A percentile compares a stretch with the other conserved stretches of the same genome.
Evolutionary conservation across 768 basidiomycete genomes (phyloP).

Genomic region (Auricularia sp.): DNA sequence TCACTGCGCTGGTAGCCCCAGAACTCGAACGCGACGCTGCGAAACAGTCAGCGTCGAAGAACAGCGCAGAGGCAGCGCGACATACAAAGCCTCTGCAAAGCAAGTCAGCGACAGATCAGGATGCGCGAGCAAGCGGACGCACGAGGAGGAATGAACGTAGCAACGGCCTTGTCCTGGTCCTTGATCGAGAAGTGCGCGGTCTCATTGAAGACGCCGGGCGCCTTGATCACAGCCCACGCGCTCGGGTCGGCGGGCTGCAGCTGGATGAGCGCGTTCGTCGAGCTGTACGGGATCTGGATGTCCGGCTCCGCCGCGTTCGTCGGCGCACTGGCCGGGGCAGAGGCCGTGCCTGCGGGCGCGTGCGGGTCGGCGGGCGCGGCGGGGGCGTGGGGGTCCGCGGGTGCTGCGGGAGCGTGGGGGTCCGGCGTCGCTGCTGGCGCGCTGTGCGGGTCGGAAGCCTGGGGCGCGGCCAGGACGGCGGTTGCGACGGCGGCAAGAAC

Average conservation of each 20-base stretch:
- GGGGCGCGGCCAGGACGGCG: neutral
- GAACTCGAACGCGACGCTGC: neutral
- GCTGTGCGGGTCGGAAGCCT: neutral
- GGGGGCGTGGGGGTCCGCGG: neutral
- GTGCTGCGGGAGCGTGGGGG: neutral
- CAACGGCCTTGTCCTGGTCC: neutral
- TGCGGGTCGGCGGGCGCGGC: neutral
- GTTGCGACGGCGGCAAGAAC: neutral
- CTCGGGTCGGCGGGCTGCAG: neutral
- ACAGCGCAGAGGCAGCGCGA: neutral
- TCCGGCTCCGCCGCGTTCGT: neutral
- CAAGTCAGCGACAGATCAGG: neutral
- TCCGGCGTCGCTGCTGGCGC: too few relatives aligned
- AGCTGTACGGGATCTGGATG: neutral
- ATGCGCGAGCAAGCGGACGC: neutral
- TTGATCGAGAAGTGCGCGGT: constrained; percentile 2
- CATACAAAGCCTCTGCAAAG: neutral
- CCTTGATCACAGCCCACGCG: neutral
- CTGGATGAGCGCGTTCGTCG: neutral
- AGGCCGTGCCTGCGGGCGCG: neutral
- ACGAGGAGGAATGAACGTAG: neutral
- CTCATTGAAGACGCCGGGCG: neutral
- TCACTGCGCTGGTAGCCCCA: constrained; percentile 9
- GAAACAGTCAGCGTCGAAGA: neutral
- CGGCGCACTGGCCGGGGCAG: neutral